These are phyloP conservation scores for Chytriomyces sp. DNA, from an alignment of 192 early-diverging fungal species.

Conservation along the genomic window DNA sequence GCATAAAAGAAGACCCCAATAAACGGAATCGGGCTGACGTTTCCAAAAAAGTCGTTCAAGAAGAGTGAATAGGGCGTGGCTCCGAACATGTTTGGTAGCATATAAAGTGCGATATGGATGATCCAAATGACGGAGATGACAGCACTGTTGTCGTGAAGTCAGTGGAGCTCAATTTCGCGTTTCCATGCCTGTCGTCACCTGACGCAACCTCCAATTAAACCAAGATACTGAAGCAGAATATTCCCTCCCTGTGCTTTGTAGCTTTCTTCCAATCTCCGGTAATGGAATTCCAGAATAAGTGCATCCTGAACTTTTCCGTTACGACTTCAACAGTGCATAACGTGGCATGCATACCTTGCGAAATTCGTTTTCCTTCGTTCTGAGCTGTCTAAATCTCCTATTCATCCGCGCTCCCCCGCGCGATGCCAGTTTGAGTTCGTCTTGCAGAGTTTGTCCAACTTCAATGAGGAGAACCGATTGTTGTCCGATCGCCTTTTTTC, in stretches of 20 bases:
- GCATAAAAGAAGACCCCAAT: constrained; percentile 61
- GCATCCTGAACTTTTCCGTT: constrained; percentile 42
- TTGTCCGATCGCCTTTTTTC: constrained; percentile 58
- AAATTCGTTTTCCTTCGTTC: constrained; percentile 56
- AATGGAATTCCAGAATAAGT: constrained; percentile 60
- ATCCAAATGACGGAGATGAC: constrained; percentile 59
- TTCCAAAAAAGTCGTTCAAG: constrained; percentile 56
- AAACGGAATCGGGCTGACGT: constrained; percentile 53
- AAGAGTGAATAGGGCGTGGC: constrained; percentile 43
- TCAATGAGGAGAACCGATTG: constrained; percentile 55
- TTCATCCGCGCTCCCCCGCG: constrained; percentile 35
- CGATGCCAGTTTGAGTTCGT: constrained; percentile 49
- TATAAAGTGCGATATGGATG: constrained; percentile 59
- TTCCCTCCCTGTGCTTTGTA: constrained; percentile 60
- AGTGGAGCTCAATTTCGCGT: background rate
- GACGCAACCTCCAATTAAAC: constrained; percentile 49
- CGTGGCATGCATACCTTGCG: constrained; percentile 40
- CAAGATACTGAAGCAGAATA: constrained; percentile 48
- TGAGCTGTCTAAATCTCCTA: constrained; percentile 43
- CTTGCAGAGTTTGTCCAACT: constrained; percentile 45
- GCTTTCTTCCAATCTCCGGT: constrained; percentile 52
- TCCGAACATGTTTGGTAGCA: constrained; percentile 48
- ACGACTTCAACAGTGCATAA: constrained; percentile 12
- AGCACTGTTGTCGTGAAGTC: constrained; percentile 27
- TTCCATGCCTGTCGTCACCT: constrained; percentile 33